Conservation (phyloP, 129 eudicot genomes). For the Centrapalus pauciflorus region DNA sequence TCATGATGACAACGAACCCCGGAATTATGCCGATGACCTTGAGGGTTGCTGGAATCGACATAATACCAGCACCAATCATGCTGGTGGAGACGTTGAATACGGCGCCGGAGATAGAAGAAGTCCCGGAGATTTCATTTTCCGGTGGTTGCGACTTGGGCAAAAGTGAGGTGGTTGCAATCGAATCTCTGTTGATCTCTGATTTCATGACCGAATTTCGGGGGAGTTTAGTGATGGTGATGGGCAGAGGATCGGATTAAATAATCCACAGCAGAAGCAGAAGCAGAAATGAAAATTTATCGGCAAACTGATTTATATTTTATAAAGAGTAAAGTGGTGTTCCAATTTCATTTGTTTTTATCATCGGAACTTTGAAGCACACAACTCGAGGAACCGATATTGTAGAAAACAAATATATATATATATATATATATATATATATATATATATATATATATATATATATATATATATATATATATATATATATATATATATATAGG, state of each 20-base stretch:
- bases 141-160: conserved; percentile 35
- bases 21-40: conserved; percentile 88
- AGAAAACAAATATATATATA: not conserved
- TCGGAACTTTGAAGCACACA: conserved; percentile 19
- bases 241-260: not conserved
- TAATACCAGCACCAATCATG: conserved; percentile 93
- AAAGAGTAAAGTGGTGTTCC: not conserved
- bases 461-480: no score
- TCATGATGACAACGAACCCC: conserved; percentile 46
- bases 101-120: conserved; percentile 63
- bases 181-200: conserved; percentile 23
- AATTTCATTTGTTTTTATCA: conserved; percentile 10
- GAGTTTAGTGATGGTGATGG: conserved; percentile 13
- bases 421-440: no score
- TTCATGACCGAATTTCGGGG: conserved; percentile 25
- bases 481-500: no score
- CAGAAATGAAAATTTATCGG: no score
- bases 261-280: not conserved
- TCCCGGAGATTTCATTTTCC: conserved; percentile 7
- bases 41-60: conserved; percentile 94
- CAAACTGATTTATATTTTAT: not conserved
- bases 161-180: conserved; percentile 31
- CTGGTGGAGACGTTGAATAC: conserved; percentile 84
- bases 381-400: conserved; percentile 7
- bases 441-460: no score